These are phyloP conservation scores for Multifurca ochricompacta DNA, from an alignment of 768 basidiomycete genomes.

Conservation along the genomic window DNA sequence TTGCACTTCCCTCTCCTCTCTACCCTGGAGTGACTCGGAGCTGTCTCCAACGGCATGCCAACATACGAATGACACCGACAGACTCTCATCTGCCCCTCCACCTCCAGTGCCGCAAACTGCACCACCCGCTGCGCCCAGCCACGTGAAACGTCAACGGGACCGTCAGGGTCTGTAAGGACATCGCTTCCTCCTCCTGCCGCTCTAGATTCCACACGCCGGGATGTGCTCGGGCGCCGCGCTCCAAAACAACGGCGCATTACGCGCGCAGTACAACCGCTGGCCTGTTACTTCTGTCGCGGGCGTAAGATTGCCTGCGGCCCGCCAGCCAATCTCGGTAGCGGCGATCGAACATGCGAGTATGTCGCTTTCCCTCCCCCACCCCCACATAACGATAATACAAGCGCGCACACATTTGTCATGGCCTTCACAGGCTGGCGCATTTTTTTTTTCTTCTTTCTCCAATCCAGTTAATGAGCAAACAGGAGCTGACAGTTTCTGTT, in stretches of 20 bases:
- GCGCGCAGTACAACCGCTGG: slow-evolving; percentile 14
- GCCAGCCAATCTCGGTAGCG: neutral
- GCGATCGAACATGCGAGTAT: slow-evolving; percentile 16
- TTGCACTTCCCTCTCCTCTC: slow-evolving; percentile 2
- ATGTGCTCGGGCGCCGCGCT: slow-evolving; percentile 2
- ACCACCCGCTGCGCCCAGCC: neutral
- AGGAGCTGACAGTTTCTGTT: neutral
- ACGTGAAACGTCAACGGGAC: neutral
- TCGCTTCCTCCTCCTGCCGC: neutral
- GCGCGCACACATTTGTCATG: neutral
- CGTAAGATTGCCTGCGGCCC: slow-evolving; percentile 17
- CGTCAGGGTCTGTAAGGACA: neutral
- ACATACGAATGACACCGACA: neutral
- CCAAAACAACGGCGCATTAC: slow-evolving; percentile 15
- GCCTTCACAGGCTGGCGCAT: neutral
- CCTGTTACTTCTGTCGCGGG: slow-evolving; percentile 18
- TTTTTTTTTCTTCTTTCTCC: neutral
- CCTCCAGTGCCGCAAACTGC: neutral
- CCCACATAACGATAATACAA: neutral
- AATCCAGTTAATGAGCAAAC: neutral
- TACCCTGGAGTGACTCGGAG: slow-evolving; percentile 2
- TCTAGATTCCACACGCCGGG: neutral
- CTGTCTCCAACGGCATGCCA: neutral
- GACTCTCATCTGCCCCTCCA: neutral
- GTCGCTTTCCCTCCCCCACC: neutral